Percentiles rank a stretch among this genome's conserved stretches.
phyloP scores from a whole-genome alignment of 768 basidiomycete species.

The Gelatoporia subvermispora region DNA sequence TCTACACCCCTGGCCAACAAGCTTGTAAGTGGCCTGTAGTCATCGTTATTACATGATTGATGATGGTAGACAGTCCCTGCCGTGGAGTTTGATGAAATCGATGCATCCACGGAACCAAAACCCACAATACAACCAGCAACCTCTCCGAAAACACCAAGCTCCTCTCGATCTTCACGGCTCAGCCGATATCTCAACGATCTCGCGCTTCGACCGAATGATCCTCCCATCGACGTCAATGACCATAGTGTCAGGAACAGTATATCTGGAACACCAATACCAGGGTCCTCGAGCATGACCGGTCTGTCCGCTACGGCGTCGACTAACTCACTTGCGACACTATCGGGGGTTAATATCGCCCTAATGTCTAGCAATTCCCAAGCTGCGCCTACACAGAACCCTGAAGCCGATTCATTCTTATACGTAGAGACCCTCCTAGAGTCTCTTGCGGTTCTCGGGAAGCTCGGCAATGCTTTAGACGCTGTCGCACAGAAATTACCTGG shows the following conservation, averaged over 20 bases:
- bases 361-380: conserved; percentile 14
- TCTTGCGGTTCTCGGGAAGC: conserved; percentile 84
- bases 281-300: conserved; percentile 9
- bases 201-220: conserved; percentile 69
- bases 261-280: conserved; percentile 13
- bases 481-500: conserved; percentile 76
- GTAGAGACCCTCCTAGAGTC: conserved; percentile 91
- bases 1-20: conserved; percentile 78
- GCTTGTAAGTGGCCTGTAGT: conserved; percentile 47
- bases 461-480: conserved; percentile 79
- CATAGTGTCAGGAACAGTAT: conserved; percentile 24
- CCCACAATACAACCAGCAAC: conserved; percentile 29
- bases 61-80: conserved; percentile 46
- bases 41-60: conserved; percentile 5
- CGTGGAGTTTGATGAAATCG: conserved; percentile 59
- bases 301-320: conserved; percentile 13
- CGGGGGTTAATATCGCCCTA: conserved; percentile 10
- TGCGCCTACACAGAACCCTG: conserved; percentile 56
- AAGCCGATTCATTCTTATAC: conserved; percentile 89
- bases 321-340: conserved; percentile 12
- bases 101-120: conserved; percentile 16
- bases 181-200: conserved; percentile 61
- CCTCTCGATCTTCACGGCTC: conserved; percentile 44
- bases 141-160: conserved; percentile 37
- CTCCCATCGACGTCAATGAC: conserved; percentile 61